A percentile compares a stretch with the other conserved stretches of the same genome.
Conservation (phyloP, 257 asterid species). For the Solanum neorickii region DNA sequence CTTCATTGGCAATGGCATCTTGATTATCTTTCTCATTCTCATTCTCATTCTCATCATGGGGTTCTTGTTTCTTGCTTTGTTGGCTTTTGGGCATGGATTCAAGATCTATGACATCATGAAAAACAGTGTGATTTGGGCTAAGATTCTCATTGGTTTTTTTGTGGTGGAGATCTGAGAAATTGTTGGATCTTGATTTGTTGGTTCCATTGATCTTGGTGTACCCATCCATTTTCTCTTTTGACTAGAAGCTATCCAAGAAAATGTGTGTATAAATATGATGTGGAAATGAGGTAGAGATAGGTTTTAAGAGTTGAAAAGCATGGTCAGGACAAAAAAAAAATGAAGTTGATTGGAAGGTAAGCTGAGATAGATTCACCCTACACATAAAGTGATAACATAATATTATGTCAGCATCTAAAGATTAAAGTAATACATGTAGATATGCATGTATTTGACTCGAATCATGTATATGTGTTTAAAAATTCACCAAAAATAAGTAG, state of each 20-base stretch:
- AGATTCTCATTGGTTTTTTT: background rate
- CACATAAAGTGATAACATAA: background rate
- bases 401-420: background rate
- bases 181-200: constrained; percentile 14
- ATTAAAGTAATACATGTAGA: no score
- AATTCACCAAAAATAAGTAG: background rate
- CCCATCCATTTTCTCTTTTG: constrained; percentile 10
- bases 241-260: background rate
- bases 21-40: background rate
- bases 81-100: background rate
- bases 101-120: background rate
- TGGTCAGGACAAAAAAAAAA: background rate
- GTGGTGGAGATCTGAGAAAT: constrained; percentile 14
- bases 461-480: background rate
- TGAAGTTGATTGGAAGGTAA: constrained; percentile 10
- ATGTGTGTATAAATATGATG: background rate
- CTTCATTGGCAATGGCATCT: background rate
- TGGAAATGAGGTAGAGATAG: background rate
- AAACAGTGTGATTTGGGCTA: background rate
- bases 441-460: background rate
- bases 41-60: background rate
- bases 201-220: constrained; percentile 18
- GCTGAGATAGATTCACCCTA: background rate
- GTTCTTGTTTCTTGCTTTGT: background rate
- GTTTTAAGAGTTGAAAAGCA: background rate